phyloP scores from a whole-genome alignment of 2,329 filamentous ascomycete species.

The Botrytis medusae region DNA sequence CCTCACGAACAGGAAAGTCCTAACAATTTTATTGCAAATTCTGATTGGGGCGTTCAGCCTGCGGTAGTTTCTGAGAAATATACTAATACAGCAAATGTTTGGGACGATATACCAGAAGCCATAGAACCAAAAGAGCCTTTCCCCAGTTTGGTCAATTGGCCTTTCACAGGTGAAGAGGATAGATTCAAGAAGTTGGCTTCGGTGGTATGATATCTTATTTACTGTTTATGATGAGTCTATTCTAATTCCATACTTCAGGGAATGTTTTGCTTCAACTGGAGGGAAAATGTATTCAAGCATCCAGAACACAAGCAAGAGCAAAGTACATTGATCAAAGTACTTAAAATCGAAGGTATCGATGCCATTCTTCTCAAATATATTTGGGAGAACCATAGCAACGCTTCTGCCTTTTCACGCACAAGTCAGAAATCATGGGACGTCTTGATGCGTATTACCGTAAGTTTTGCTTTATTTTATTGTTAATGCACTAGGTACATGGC shows the following conservation, averaged over 20 bases:
- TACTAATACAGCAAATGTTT: background rate
- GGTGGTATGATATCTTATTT: background rate
- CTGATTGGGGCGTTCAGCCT: background rate
- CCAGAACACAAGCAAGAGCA: slow-evolving; percentile 5
- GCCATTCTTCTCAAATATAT: slow-evolving; percentile 12
- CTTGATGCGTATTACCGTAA: slow-evolving; percentile 13
- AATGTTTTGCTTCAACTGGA: background rate
- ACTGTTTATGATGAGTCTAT: background rate
- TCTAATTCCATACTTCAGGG: slow-evolving; percentile 1
- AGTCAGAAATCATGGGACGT: slow-evolving; percentile 16
- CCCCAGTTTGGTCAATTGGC: background rate
- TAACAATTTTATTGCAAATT: background rate
- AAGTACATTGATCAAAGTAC: slow-evolving; percentile 11
- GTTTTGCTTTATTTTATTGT: background rate
- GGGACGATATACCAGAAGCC: background rate
- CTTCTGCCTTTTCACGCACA: background rate
- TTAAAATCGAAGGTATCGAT: background rate
- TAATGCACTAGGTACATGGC: background rate
- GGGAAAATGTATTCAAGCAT: background rate
- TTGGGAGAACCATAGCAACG: slow-evolving; percentile 4
- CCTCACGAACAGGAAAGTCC: background rate
- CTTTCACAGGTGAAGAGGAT: background rate
- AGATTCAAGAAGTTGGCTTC: slow-evolving; percentile 11
- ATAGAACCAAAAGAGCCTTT: background rate
- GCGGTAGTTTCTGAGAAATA: background rate